Base-by-base conservation (phyloP, 2,329 filamentous ascomycete genomes). In the Aspergillus jensenii region DNA sequence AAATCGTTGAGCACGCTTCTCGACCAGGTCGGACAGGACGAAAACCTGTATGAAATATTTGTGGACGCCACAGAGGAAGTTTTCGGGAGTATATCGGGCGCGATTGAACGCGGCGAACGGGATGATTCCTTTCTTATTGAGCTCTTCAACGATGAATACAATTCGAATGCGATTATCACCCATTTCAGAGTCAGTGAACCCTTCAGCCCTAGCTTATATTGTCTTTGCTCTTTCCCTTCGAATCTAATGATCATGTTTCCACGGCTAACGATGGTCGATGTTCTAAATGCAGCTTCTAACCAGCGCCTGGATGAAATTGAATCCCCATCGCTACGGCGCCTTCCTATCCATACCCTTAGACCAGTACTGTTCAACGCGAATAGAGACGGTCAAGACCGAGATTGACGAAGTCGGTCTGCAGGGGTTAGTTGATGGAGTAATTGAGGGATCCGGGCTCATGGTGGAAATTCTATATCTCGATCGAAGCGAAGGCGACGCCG, bases 391-490 rank as follows among this genome's bases (percentile, higher is more conserved):
- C 15, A 84, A 88, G 65, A 86, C 87, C 51, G 93, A 98, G 77
- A 96, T 98, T 62, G 95, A 99, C 66, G 87, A 97, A 67, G 79
- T 96, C n/a, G 90, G 91, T 44, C 82, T 98, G 61, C 86, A 86
- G 59, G 85, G 91, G 2, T 80, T 98, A 50, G 85, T 89, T 61
- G 87, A 93, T 62, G 84, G 91, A 25, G 82, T 98, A 3, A 84
- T 98, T 62, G 88, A 90, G 69, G 90, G 89, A 7, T 87, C 88
- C 50, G 87, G 87, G 15, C 86, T 97, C 62, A 86, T 88, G 4
- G 84, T 98, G 19, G 91, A 97, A 70, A 90, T 98, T 61, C 87
- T 91, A 54, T 97, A 98, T 71, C 85, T 99, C 8, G 95, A 98
- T 71, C 87, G 91, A 66, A 96, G 90, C 67, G 81, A 86, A 46